Conservation (phyloP, 257 asterid species). For the Voacanga thouarsii region DNA sequence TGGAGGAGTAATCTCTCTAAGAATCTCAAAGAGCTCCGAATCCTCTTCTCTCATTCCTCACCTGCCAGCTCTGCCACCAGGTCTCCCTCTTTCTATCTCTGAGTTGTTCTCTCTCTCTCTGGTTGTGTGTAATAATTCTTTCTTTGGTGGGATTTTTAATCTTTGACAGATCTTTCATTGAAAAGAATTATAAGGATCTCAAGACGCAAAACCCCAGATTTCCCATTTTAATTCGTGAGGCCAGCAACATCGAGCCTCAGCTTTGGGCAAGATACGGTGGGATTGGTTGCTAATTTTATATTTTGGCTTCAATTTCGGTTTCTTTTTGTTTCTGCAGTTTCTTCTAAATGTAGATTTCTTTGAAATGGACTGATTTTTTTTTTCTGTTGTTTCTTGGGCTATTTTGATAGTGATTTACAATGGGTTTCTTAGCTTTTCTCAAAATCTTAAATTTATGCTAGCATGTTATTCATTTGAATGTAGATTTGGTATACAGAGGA, state of each 20-base stretch:
- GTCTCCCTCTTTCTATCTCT: constrained; percentile 21
- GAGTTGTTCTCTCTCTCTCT: neutral
- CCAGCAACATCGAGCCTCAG: constrained; percentile 74
- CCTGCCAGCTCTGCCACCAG: constrained; percentile 76
- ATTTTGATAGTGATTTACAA: neutral
- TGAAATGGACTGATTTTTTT: neutral
- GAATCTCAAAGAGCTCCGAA: constrained; percentile 79
- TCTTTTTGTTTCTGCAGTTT: neutral
- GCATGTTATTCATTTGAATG: neutral
- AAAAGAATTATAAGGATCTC: constrained; percentile 83
- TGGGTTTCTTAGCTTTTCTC: neutral
- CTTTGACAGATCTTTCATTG: constrained; percentile 53
- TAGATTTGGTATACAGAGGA: neutral
- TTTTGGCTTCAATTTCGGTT: neutral
- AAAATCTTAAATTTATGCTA: neutral
- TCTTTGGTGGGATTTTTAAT: constrained; percentile 1
- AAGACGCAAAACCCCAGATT: constrained; percentile 82
- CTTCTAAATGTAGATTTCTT: neutral
- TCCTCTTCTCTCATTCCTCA: constrained; percentile 61
- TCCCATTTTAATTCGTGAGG: constrained; percentile 87
- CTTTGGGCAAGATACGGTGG: constrained; percentile 97
- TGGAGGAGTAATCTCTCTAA: constrained; percentile 77
- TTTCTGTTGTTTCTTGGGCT: neutral
- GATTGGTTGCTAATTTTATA: neutral
- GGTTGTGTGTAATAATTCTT: neutral